phyloP scores from a whole-genome alignment of 2,329 filamentous ascomycete genomes.

The Trichoderma cornu-damae region DNA sequence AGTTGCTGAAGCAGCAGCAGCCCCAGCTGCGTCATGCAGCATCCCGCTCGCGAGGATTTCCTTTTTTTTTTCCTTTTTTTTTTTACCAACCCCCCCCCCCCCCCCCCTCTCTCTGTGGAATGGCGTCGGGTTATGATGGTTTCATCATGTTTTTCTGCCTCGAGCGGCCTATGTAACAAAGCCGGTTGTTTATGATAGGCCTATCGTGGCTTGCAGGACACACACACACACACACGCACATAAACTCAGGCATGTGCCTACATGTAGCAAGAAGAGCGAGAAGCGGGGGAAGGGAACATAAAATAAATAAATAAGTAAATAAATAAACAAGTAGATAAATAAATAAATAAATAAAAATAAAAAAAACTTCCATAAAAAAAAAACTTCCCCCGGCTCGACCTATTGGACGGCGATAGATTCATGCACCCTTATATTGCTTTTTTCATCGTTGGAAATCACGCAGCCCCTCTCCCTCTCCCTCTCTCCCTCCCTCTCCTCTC shows the following conservation, averaged over 20 bases:
- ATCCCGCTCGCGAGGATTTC: not conserved
- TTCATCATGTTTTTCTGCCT: not conserved
- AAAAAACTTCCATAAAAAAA: not conserved
- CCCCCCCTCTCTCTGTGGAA: not conserved
- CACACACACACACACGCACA: not conserved
- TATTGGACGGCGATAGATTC: not conserved
- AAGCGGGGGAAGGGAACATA: not conserved
- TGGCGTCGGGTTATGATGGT: too few species aligned
- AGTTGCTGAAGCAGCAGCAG: too few species aligned
- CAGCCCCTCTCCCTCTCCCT: too few species aligned
- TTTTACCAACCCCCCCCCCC: too few species aligned
- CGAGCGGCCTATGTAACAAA: not conserved
- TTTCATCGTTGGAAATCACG: constrained; percentile 13
- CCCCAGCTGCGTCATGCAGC: not conserved
- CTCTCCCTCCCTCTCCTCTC: too few species aligned
- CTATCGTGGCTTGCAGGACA: constrained; percentile 1
- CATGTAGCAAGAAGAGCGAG: not conserved
- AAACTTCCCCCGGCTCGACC: constrained; percentile 1
- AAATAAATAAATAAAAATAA: not conserved
- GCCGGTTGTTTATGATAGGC: not conserved
- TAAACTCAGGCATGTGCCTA: too few species aligned
- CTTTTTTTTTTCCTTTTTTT: not conserved
- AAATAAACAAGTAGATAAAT: not conserved
- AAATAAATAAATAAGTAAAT: too few species aligned
- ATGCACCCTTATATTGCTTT: not conserved